Conservation (phyloP, 352 stramenopile species). For the Phytophthora agathidicida region DNA sequence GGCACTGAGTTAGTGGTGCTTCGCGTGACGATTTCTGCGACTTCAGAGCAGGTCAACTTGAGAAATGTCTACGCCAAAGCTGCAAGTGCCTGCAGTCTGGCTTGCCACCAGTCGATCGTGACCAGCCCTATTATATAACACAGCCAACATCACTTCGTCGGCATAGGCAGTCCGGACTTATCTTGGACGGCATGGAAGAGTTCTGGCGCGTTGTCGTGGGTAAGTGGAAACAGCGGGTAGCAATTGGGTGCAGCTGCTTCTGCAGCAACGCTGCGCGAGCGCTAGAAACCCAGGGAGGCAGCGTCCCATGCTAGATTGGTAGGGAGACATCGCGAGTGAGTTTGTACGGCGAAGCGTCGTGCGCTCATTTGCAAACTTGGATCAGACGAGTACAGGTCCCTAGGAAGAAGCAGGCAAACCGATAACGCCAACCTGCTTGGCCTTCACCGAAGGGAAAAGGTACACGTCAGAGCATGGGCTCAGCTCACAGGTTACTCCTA, state of each 20-base stretch:
- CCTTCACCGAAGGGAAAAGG: conserved; percentile 1
- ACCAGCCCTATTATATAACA: neutral
- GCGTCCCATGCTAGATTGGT: conserved; percentile 17
- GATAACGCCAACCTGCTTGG: conserved; percentile 13
- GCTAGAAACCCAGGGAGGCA: conserved; percentile 10
- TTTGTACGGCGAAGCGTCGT: conserved; percentile 11
- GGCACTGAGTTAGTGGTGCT: conserved; percentile 1
- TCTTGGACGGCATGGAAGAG: conserved; percentile 16
- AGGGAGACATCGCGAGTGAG: conserved; percentile 21
- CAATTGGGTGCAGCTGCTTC: conserved; percentile 31
- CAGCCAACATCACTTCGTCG: conserved; percentile 1
- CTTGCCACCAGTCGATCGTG: conserved; percentile 6
- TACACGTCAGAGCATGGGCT: conserved; percentile 23
- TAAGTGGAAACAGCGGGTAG: conserved; percentile 28
- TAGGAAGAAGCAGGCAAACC: neutral
- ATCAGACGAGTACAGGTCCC: conserved; percentile 27
- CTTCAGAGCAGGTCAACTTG: conserved; percentile 1
- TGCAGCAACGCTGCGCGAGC: conserved; percentile 12
- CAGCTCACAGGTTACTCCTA: conserved; percentile 27
- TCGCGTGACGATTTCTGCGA: neutral
- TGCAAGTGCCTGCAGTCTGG: conserved; percentile 22
- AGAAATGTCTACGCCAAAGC: conserved; percentile 7
- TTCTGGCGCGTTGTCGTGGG: conserved; percentile 18
- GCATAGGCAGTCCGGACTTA: conserved; percentile 25
- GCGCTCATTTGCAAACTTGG: conserved; percentile 35